phyloP scores from a whole-genome alignment of 1,284 basidiomycete genomes.

The Fomitiporia mediterranea region DNA sequence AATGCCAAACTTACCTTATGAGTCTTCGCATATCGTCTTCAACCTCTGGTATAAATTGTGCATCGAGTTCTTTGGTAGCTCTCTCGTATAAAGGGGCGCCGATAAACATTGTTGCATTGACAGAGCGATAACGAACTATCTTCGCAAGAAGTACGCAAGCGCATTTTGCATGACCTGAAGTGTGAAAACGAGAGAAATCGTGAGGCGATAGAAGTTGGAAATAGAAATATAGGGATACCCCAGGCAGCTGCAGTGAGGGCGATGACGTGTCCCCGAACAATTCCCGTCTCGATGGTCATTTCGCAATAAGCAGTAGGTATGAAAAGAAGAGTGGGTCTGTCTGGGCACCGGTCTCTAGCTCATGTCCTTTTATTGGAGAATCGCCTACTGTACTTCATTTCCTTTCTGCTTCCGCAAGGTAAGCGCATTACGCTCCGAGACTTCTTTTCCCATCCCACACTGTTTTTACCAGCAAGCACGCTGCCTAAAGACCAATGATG shows the following conservation, averaged over 20 bases:
- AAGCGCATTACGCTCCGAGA: no score
- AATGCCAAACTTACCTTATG: slow-evolving; percentile 5
- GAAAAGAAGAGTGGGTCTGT: no score
- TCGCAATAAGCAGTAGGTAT: no score
- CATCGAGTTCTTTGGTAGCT: slow-evolving; percentile 7
- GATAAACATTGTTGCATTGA: slow-evolving; percentile 8
- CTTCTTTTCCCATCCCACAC: no score
- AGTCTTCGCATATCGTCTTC: neutral
- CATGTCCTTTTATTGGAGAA: no score
- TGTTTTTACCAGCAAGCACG: no score
- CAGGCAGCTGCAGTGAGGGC: neutral
- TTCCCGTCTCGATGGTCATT: neutral
- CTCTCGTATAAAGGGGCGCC: neutral
- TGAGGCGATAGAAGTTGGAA: no score
- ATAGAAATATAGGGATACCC: neutral
- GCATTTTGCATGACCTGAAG: slow-evolving; percentile 11
- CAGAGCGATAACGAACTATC: neutral
- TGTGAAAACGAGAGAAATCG: neutral
- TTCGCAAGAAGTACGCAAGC: slow-evolving; percentile 9
- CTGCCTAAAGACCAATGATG: no score
- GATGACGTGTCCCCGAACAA: neutral
- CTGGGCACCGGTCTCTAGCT: no score
- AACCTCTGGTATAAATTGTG: neutral
- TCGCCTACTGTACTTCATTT: no score
- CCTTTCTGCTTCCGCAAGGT: no score